Conservation (phyloP, 2,329 filamentous ascomycete species). For the Ascosphaera apis region DNA sequence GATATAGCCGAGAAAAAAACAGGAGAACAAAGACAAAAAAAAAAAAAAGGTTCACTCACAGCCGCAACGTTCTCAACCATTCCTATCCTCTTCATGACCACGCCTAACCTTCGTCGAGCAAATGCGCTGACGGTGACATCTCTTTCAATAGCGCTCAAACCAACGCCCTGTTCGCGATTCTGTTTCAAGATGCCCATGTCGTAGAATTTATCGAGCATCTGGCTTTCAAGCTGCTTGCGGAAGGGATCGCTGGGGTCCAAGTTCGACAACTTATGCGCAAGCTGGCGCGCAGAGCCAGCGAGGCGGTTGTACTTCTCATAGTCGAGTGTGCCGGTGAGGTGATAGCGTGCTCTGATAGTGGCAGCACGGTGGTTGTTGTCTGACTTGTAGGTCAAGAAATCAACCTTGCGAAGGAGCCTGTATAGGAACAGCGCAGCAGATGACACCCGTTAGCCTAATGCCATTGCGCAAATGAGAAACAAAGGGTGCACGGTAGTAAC, state of each 20-base stretch:
- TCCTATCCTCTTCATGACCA: conserved; percentile 70
- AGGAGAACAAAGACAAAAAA: conserved; percentile 3
- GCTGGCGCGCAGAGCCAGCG: conserved; percentile 62
- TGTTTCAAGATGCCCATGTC: conserved; percentile 68
- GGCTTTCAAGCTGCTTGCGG: conserved; percentile 62
- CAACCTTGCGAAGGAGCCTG: conserved; percentile 61
- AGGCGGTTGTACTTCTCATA: conserved; percentile 47
- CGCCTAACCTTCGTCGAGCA: conserved; percentile 58
- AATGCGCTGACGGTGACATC: conserved; percentile 77
- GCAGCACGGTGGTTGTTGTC: conserved; percentile 73
- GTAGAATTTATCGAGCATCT: conserved; percentile 76
- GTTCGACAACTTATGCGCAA: conserved; percentile 69
- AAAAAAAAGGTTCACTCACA: conserved; percentile 19
- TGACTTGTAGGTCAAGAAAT: conserved; percentile 84
- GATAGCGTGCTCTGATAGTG: conserved; percentile 59
- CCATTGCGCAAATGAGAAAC: conserved; percentile 1
- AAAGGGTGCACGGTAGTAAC: neutral
- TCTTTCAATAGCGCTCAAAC: conserved; percentile 50
- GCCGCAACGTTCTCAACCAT: conserved; percentile 86
- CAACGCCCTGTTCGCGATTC: conserved; percentile 52
- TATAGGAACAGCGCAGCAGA: conserved; percentile 2
- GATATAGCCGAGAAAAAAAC: neutral
- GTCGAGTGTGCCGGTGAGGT: conserved; percentile 72
- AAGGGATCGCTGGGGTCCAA: conserved; percentile 56
- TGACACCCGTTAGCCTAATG: conserved; percentile 2